Conservation (phyloP, 2,329 filamentous ascomycete species). For the Pleomassaria siparia region DNA sequence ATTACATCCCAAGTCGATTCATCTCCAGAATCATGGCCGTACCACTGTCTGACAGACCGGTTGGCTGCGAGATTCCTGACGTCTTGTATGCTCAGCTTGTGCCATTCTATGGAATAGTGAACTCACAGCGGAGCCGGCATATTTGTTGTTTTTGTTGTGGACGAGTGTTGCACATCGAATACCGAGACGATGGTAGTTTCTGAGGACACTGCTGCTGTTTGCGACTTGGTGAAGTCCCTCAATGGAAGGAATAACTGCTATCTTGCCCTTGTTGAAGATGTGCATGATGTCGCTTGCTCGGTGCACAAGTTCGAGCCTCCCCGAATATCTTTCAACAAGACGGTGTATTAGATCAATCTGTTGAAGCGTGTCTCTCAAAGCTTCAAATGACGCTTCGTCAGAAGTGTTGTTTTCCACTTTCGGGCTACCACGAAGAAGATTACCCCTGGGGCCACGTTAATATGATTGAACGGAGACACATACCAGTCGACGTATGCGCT, state of each 20-base stretch:
- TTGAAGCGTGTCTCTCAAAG: constrained; percentile 11
- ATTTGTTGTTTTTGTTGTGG: constrained; percentile 87
- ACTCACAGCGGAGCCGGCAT: constrained; percentile 61
- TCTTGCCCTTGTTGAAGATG: constrained; percentile 5
- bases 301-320: constrained; percentile 3
- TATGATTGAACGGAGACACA: not conserved
- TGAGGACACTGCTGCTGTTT: constrained; percentile 72
- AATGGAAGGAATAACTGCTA: constrained; percentile 1
- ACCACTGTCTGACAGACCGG: constrained; percentile 69
- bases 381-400: constrained; percentile 4
- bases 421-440: not conserved
- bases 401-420: constrained; percentile 3
- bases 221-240: constrained; percentile 88
- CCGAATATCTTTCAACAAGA: constrained; percentile 6
- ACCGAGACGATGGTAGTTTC: constrained; percentile 71
- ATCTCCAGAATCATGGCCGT: constrained; percentile 73
- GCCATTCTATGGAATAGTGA: constrained; percentile 31
- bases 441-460: not conserved
- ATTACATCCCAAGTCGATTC: constrained; percentile 88
- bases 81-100: not conserved
- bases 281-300: constrained; percentile 5
- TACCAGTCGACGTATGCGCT: constrained; percentile 12
- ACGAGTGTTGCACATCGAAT: constrained; percentile 85
- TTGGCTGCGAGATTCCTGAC: no score
- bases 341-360: constrained; percentile 14